Evolutionary conservation across 176 grass and related monocot genomes (phyloP), one percentile per base, ranked within the genome.

Genomic region (Melocanna baccifera): DNA sequence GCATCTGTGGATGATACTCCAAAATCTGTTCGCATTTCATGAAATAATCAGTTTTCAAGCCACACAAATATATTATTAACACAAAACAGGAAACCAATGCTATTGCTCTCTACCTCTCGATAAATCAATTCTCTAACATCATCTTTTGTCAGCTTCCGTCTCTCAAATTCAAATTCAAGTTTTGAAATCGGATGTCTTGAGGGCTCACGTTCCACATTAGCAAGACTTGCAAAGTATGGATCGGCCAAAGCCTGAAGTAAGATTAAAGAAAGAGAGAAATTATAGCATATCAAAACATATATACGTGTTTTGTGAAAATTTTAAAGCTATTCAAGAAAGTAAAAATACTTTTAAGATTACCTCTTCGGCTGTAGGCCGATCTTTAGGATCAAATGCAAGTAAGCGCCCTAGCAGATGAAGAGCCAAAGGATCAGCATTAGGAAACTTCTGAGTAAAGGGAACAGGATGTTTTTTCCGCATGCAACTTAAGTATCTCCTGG

Each of bases 121-220:
- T 98, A 98, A 39, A 98, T 98, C 62, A 92, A 80, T 42, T 96
- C 93, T 82, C 96, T 96, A 85, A 98, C 93, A 84, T 98, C 96
- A 89, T 98, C 96, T 87, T 98, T 98, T 56, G 83, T 85, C 42
- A 98, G 69, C 81, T 96, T 98, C 81, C 83, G 90, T 85, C 91
- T 98, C 78, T 98, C 96, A 81, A 98, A 98, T 58, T 98, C 93
- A 40, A 98, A 98, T 71, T 98, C 96, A 22, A 98, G 87, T 92
- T 98, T 98, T 36, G 96, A 94, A 84, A 98, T 98, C 34, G 96
- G 91, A 40, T 91, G 78, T 72, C 87, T 92, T 62, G 91, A 90
- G 57, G 96, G 96, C 40, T 98, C 96, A 78, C 93, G 78, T 20
- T 96, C 96, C 69, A 94, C 85, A 85, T 94, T 96, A 62, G 93